Evolutionary conservation across 2,329 filamentous ascomycete species (phyloP).

Genomic region (Rhynchosporium graminicola): DNA sequence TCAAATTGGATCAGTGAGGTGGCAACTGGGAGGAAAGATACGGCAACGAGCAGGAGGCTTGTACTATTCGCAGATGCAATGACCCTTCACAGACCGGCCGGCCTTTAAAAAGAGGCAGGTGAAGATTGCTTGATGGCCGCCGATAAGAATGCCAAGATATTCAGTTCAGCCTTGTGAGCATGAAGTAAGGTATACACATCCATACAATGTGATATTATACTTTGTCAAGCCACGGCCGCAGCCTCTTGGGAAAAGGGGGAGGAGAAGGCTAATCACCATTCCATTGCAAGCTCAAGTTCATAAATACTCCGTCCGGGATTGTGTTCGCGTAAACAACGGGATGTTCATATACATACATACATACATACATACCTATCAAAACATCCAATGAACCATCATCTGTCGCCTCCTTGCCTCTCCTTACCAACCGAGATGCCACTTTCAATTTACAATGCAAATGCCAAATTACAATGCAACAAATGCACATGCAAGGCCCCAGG

Average conservation of each 20-base stretch:
- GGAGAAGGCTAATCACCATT: too few relatives aligned
- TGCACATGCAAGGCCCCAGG: neutral
- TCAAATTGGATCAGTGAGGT: neutral
- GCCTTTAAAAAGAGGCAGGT: neutral
- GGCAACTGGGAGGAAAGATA: neutral
- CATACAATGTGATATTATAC: too few relatives aligned
- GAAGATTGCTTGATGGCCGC: neutral
- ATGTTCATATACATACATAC: neutral
- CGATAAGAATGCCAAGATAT: neutral
- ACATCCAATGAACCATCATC: neutral
- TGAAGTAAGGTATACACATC: neutral
- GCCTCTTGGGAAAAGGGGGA: neutral
- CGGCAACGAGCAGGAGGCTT: constrained; percentile 2
- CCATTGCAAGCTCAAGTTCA: too few relatives aligned
- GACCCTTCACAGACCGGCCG: neutral
- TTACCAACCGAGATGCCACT: neutral
- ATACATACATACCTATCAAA: neutral
- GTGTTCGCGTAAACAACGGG: neutral
- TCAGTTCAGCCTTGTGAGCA: constrained; percentile 14
- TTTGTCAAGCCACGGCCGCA: neutral
- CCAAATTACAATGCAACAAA: constrained; percentile 9
- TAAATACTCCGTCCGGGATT: neutral
- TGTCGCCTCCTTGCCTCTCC: neutral
- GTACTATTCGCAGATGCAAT: neutral
- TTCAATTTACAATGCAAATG: neutral